phyloP scores from a whole-genome alignment of 768 basidiomycete genomes.

The Hortiboletus campestris region DNA sequence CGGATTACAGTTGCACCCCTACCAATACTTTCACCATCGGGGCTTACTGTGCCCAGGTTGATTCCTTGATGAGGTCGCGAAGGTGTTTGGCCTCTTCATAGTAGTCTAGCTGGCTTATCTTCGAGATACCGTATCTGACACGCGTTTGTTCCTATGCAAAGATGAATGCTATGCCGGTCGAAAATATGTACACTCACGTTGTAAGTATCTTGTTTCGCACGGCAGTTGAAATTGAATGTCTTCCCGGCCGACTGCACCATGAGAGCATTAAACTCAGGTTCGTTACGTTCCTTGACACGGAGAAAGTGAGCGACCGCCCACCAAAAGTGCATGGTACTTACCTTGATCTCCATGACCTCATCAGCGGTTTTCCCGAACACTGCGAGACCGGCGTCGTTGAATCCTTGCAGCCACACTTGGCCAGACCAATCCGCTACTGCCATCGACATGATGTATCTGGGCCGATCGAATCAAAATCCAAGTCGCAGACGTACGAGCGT shows the following conservation, averaged over 20 bases:
- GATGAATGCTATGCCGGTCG: neutral
- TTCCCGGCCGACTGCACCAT: constrained; percentile 66
- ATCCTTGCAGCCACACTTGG: constrained; percentile 91
- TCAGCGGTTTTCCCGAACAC: constrained; percentile 80
- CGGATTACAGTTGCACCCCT: neutral
- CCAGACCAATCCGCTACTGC: constrained; percentile 88
- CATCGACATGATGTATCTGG: constrained; percentile 78
- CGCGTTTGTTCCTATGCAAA: constrained; percentile 68
- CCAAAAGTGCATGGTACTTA: constrained; percentile 19
- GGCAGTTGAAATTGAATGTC: constrained; percentile 79
- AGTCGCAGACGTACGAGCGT: neutral
- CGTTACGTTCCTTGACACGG: constrained; percentile 53
- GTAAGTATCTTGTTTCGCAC: constrained; percentile 84
- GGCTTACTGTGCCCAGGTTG: constrained; percentile 49
- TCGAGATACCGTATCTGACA: constrained; percentile 78
- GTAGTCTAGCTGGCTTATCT: constrained; percentile 65
- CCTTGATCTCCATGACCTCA: constrained; percentile 73
- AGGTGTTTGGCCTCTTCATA: constrained; percentile 61
- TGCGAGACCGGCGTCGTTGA: constrained; percentile 84
- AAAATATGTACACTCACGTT: constrained; percentile 51
- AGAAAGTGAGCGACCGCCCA: neutral
- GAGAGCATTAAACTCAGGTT: constrained; percentile 52
- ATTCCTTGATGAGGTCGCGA: constrained; percentile 53
- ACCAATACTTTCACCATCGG: neutral
- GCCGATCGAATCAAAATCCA: neutral